Evolutionary conservation across 208 protist genomes (phyloP).

Genomic region (Leishmania amazonensis): DNA sequence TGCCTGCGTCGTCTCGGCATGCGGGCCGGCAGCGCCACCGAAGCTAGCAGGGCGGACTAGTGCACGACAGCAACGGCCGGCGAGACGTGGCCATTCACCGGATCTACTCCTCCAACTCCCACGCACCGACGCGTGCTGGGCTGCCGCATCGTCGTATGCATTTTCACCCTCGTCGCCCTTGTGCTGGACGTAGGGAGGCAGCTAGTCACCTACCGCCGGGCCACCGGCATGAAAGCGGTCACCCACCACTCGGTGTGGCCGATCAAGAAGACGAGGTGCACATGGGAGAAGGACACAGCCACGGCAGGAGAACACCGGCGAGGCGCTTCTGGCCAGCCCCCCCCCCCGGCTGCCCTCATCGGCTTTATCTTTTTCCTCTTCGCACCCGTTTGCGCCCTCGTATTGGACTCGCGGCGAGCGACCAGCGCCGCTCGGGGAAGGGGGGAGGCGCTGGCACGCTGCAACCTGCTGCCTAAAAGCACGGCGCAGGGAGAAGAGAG

Average conservation of each 20-base stretch:
- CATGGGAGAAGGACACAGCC: neutral
- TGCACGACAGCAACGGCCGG: slow-evolving; percentile 1
- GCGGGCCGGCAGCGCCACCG: neutral
- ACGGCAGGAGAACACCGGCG: neutral
- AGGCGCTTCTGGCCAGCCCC: slow-evolving; percentile 3
- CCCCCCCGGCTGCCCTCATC: neutral
- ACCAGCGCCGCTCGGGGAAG: neutral
- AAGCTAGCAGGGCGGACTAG: slow-evolving; percentile 2
- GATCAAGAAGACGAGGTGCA: neutral
- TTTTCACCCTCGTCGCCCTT: slow-evolving; percentile 9
- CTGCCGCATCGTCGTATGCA: neutral
- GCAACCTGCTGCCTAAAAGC: neutral
- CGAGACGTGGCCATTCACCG: slow-evolving; percentile 9
- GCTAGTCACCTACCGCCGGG: slow-evolving; percentile 2
- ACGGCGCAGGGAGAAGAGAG: neutral
- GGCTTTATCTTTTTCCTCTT: slow-evolving; percentile 18
- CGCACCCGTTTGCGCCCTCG: slow-evolving; percentile 8
- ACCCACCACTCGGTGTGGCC: slow-evolving; percentile 11
- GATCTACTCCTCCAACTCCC: slow-evolving; percentile 1
- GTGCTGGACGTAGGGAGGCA: slow-evolving; percentile 8
- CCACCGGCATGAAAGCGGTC: neutral
- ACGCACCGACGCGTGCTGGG: neutral
- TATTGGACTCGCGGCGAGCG: neutral
- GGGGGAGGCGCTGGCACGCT: neutral
- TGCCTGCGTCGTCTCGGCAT: neutral